Conservation (phyloP, 208 protist species). For the Acanthamoeba sp. region DNA sequence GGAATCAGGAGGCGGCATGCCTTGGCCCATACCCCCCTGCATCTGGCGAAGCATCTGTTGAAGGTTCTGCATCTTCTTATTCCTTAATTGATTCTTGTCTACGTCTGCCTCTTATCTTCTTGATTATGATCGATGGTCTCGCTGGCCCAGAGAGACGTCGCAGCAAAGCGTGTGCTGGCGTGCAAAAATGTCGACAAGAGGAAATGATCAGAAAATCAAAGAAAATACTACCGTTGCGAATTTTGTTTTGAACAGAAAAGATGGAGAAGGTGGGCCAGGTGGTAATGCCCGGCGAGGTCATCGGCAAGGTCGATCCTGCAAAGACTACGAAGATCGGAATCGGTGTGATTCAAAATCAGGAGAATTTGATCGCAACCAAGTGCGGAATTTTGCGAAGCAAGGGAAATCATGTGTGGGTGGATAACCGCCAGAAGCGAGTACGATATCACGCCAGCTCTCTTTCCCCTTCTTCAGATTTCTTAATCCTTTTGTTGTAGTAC, state of each 20-base stretch:
- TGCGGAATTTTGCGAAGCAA: slow-evolving; percentile 61
- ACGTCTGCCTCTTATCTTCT: background rate
- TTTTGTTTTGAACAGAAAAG: slow-evolving; percentile 1
- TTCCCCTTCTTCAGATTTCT: background rate
- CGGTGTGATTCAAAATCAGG: slow-evolving; percentile 58
- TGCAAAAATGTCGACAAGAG: background rate
- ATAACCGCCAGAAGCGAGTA: slow-evolving; percentile 59
- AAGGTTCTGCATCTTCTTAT: slow-evolving; percentile 67
- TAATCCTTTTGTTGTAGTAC: slow-evolving; percentile 79
- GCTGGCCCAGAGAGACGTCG: background rate
- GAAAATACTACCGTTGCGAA: background rate
- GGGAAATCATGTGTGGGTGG: slow-evolving; percentile 51
- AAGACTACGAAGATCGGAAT: slow-evolving; percentile 46
- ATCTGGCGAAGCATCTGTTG: slow-evolving; percentile 76
- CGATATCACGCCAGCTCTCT: background rate
- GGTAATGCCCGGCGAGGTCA: slow-evolving; percentile 51
- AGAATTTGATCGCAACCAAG: slow-evolving; percentile 52
- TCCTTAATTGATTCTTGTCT: background rate
- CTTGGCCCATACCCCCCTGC: slow-evolving; percentile 75
- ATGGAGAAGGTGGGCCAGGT: slow-evolving; percentile 63
- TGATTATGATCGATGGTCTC: background rate
- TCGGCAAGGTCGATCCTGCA: background rate
- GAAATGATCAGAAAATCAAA: background rate
- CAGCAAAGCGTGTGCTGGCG: slow-evolving; percentile 43
- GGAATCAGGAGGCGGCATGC: slow-evolving; percentile 83